phyloP scores from a whole-genome alignment of 768 basidiomycete species.

The Podaxis sp. region DNA sequence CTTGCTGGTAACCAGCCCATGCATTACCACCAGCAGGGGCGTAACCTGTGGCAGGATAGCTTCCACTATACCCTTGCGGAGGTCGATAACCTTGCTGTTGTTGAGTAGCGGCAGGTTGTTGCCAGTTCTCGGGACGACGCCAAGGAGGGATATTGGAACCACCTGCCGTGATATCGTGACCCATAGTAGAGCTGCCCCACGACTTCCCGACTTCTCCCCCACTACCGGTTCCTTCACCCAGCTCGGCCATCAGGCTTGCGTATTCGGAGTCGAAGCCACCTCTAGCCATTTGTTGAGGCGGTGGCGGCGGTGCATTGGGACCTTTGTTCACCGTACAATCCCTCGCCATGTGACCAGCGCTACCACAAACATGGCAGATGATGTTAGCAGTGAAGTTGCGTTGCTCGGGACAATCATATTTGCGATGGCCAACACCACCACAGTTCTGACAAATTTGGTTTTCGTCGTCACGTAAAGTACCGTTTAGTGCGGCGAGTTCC shows the following conservation, averaged over 20 bases:
- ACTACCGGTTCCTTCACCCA: conserved; percentile 77
- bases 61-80: conserved; percentile 58
- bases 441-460: conserved; percentile 99
- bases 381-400: conserved; percentile 99
- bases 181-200: conserved; percentile 50
- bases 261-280: conserved; percentile 97
- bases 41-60: conserved; percentile 33
- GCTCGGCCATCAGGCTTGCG: conserved; percentile 94
- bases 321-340: conserved; percentile 95
- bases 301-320: conserved; percentile 61
- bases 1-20: conserved; percentile 50
- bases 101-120: conserved; percentile 50
- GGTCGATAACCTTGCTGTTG: conserved; percentile 69
- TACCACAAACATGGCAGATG: conserved; percentile 98
- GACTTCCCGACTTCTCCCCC: conserved; percentile 54
- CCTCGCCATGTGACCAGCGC: conserved; percentile 98
- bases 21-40: conserved; percentile 40
- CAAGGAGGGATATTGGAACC: conserved; percentile 86
- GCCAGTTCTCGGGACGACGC: conserved; percentile 90
- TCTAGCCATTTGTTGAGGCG: conserved; percentile 55
- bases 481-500: conserved; percentile 95
- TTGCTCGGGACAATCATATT: conserved; percentile 99
- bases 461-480: conserved; percentile 98
- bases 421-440: conserved; percentile 91
- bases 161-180: conserved; percentile 70